Evolutionary conservation across 768 basidiomycete species (phyloP), one percentile per base, ranked within the genome.

Genomic region (Mycena leptocephala): DNA sequence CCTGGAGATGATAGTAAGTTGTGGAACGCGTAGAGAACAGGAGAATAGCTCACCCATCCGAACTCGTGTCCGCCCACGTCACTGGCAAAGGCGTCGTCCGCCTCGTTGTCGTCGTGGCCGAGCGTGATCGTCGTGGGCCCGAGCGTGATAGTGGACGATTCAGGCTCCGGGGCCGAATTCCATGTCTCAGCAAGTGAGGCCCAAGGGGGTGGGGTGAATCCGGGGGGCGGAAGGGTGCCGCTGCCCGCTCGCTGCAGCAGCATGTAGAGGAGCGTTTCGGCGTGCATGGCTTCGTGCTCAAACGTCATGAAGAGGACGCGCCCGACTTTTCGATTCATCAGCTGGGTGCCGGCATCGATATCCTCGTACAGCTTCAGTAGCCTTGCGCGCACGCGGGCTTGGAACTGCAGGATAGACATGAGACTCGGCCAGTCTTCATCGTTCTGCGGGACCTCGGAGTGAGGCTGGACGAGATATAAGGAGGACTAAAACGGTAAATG

Each of bases 261-360:
- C 96, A 99, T 99, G 84, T 99, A 99, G 4, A 99, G 87, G 30
- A 99, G 87, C 0, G 98, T 99, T 89, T 99, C 98, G 3, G 90
- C 88, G 81, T 99, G 98, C 83, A 96, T 87, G 6, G 91, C 95
- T 82, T 99, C 97, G 79, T 99, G 97, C 84, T 98, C 97, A 68
- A 91, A 92, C 0, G 95, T 95, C 94, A 99, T 97, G 86, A 94
- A 96, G 20, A 99, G 86, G 4, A 97, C 95, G 58, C 97, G 89
- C 5, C 90, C 95, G 9, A 94, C 84, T 81, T 90, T 93, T 63
- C 94, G 90, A 3, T 92, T 93, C 79, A 96, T 79, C 16, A 86
- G 68, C 72, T 86, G 85, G 78, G 86, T 90, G 66, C 91, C 88
- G 32, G 82, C 82, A 43, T 88, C 89, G 77, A 97, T 84, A 72